Evolutionary conservation across 768 basidiomycete species (phyloP).

Genomic region (Dioszegia aurantiaca): DNA sequence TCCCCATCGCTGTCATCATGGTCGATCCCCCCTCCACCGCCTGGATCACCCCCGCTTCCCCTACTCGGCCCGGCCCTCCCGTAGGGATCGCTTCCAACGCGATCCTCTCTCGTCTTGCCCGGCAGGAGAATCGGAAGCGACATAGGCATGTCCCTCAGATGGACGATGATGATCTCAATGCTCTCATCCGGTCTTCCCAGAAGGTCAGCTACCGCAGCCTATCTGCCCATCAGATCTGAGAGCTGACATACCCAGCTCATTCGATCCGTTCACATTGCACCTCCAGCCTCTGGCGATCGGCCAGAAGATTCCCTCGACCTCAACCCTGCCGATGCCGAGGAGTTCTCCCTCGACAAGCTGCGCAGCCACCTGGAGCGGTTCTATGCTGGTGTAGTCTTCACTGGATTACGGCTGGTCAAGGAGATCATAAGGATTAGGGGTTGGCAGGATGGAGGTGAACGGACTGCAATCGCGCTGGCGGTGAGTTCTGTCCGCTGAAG

Average conservation of each 20-base stretch:
- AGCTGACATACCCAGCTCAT: constrained; percentile 4
- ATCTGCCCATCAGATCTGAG: neutral
- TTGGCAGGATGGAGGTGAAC: constrained; percentile 54
- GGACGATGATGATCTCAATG: constrained; percentile 55
- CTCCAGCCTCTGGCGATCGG: constrained; percentile 23
- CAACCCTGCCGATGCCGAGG: constrained; percentile 53
- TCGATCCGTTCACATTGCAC: constrained; percentile 37
- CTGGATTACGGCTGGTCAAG: constrained; percentile 48
- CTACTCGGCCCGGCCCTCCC: no score
- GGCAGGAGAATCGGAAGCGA: neutral
- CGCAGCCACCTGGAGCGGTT: constrained; percentile 55
- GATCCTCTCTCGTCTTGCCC: no score
- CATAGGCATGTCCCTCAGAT: constrained; percentile 48
- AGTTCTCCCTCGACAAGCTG: constrained; percentile 56
- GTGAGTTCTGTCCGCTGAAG: constrained; percentile 25
- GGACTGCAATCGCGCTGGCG: constrained; percentile 47
- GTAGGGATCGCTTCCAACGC: no score
- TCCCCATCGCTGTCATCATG: no score
- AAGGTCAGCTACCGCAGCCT: constrained; percentile 48
- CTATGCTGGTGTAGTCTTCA: constrained; percentile 54
- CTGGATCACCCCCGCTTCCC: no score
- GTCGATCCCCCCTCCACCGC: no score
- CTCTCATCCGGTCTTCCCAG: constrained; percentile 55
- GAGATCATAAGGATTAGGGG: constrained; percentile 54
- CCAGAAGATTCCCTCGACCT: constrained; percentile 54